These are phyloP conservation scores for Sechiopsis laciniata DNA, from an alignment of 306 rosid genomes.

Conservation along the genomic window DNA sequence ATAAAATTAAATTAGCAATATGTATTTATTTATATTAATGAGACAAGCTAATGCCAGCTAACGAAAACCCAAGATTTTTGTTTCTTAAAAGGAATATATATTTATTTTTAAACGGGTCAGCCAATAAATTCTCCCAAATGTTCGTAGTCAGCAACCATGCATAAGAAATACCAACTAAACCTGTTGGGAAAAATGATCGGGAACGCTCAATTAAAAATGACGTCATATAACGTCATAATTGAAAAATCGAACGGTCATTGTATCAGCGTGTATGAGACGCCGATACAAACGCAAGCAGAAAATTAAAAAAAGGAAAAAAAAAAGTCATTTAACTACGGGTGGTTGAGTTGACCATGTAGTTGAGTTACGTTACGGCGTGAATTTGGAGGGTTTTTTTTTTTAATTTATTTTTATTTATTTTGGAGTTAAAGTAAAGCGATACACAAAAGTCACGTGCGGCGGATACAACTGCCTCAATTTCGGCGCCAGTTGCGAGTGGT, in stretches of 20 bases:
- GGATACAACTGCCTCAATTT: slow-evolving; percentile 18
- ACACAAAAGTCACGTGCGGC: slow-evolving; percentile 9
- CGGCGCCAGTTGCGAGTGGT: not conserved
- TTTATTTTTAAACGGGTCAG: too few relatives aligned
- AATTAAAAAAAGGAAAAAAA: not conserved
- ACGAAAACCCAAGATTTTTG: too few relatives aligned
- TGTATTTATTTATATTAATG: too few relatives aligned
- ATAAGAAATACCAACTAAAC: not conserved
- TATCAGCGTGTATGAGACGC: not conserved
- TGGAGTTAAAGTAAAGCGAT: not conserved
- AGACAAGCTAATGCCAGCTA: too few relatives aligned
- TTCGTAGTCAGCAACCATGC: too few relatives aligned
- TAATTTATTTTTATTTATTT: not conserved
- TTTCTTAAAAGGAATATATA: too few relatives aligned
- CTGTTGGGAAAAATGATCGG: not conserved
- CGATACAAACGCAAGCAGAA: not conserved
- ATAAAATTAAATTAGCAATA: too few relatives aligned
- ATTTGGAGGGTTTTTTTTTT: not conserved
- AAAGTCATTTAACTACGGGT: not conserved
- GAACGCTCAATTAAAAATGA: not conserved
- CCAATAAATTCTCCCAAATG: too few relatives aligned
- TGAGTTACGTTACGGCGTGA: not conserved
- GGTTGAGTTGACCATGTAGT: not conserved
- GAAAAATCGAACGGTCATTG: not conserved
- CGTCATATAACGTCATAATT: not conserved